Evolutionary conservation across 1,139 yeast species (phyloP).

Genomic region (Scheffersomyces titani): DNA sequence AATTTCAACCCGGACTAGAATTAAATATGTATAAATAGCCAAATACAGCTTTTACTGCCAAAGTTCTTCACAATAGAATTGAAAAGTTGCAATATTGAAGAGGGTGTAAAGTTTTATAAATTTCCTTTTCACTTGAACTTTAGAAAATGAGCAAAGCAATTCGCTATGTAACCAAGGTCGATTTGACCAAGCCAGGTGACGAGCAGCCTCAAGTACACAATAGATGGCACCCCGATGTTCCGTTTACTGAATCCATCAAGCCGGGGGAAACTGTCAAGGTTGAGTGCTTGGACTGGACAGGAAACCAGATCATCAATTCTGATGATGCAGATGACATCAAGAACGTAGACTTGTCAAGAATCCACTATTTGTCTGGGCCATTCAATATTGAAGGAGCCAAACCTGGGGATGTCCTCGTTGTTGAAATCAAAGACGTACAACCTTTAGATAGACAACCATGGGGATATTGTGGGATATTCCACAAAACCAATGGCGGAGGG

Average conservation of each 20-base stretch:
- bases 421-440: slow-evolving; percentile 52
- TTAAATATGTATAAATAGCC: background rate
- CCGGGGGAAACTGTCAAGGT: slow-evolving; percentile 46
- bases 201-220: slow-evolving; percentile 49
- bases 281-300: slow-evolving; percentile 57
- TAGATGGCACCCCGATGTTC: slow-evolving; percentile 56
- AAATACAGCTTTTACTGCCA: background rate
- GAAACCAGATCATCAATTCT: slow-evolving; percentile 47
- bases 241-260: slow-evolving; percentile 34
- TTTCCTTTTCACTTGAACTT: background rate
- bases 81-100: background rate
- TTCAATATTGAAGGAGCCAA: slow-evolving; percentile 44
- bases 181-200: slow-evolving; percentile 42
- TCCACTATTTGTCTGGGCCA: slow-evolving; percentile 53
- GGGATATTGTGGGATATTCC: slow-evolving; percentile 53
- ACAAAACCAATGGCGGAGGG: slow-evolving; percentile 51
- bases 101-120: background rate
- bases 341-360: slow-evolving; percentile 42
- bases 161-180: slow-evolving; percentile 28
- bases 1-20: background rate
- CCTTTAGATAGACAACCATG: slow-evolving; percentile 53
- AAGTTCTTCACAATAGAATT: background rate
- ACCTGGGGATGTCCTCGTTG: slow-evolving; percentile 50
- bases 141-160: background rate
- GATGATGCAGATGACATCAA: slow-evolving; percentile 49